Percentiles rank a stretch among this genome's conserved stretches.
phyloP scores from a whole-genome alignment of 495 filamentous ascomycete species.

The Aspergillus avenaceus region DNA sequence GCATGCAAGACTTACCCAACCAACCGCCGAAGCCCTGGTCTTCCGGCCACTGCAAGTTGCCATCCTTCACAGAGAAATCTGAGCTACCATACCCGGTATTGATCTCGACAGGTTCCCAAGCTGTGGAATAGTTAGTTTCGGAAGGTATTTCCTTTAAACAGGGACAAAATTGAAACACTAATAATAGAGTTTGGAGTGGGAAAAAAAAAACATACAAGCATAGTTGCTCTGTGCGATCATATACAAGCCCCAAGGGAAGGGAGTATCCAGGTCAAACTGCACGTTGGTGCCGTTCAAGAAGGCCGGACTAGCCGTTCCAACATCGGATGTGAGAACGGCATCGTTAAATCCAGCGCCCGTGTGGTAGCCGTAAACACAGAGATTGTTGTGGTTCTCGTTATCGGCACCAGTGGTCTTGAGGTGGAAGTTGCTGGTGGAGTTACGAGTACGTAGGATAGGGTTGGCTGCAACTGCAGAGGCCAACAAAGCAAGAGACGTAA shows the following conservation, averaged over 20 bases:
- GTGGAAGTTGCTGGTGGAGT: constrained; percentile 29
- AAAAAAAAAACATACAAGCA: constrained; percentile 18
- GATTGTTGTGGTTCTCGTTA: constrained; percentile 32
- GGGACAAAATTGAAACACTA: too few species aligned
- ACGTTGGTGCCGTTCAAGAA: constrained; percentile 42
- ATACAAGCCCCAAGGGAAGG: constrained; percentile 36
- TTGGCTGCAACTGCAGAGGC: constrained; percentile 22
- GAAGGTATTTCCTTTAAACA: too few species aligned
- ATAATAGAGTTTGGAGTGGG: too few species aligned
- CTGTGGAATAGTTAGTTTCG: constrained; percentile 16
- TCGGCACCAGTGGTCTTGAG: constrained; percentile 37
- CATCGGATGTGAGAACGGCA: constrained; percentile 32
- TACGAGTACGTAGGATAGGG: constrained; percentile 11
- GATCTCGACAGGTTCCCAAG: constrained; percentile 40
- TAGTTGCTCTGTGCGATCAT: constrained; percentile 27
- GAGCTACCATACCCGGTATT: constrained; percentile 31
- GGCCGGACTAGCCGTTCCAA: constrained; percentile 20
- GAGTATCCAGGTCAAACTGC: constrained; percentile 30
- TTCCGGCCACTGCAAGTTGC: constrained; percentile 34
- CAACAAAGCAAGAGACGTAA: constrained; percentile 27
- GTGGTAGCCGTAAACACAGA: constrained; percentile 47
- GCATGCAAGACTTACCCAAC: constrained; percentile 40
- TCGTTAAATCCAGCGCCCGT: constrained; percentile 46
- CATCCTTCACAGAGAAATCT: constrained; percentile 37
- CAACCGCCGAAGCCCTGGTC: constrained; percentile 45